A percentile compares a stretch with the other conserved stretches of the same genome.
Conservation (phyloP, 2,329 filamentous ascomycete genomes). For the Aspergillus sclerotialis region DNA sequence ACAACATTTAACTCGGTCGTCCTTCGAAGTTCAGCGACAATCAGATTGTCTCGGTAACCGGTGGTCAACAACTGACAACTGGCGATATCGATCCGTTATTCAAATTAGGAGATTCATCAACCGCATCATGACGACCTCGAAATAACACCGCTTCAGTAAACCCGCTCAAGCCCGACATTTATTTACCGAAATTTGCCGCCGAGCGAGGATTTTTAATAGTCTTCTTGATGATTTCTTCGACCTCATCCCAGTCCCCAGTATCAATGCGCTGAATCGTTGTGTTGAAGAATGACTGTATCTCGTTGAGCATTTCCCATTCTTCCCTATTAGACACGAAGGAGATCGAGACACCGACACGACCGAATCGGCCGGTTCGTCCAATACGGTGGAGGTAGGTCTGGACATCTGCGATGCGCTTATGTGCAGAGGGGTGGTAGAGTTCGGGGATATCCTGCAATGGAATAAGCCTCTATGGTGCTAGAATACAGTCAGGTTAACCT, state of each 20-base stretch:
- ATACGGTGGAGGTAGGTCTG: slow-evolving; percentile 98
- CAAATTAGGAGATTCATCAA: not conserved
- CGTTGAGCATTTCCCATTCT: slow-evolving; percentile 70
- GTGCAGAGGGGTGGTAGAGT: slow-evolving; percentile 47
- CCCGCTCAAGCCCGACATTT: not conserved
- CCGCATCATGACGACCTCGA: too few relatives aligned
- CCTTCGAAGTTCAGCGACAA: too few relatives aligned
- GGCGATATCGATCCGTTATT: too few relatives aligned
- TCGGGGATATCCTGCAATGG: slow-evolving; percentile 58
- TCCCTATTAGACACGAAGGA: slow-evolving; percentile 84
- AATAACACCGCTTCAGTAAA: slow-evolving; percentile 5
- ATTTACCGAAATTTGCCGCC: slow-evolving; percentile 28
- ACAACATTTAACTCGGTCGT: slow-evolving; percentile 10
- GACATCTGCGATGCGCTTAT: slow-evolving; percentile 67
- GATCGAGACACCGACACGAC: slow-evolving; percentile 90
- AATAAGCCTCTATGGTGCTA: slow-evolving; percentile 9
- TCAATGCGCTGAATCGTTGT: slow-evolving; percentile 76
- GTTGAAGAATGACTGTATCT: slow-evolving; percentile 73
- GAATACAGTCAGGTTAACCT: slow-evolving; percentile 16
- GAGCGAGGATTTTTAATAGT: slow-evolving; percentile 59
- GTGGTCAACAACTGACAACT: too few relatives aligned
- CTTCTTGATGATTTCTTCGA: slow-evolving; percentile 73
- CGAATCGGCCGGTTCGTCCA: slow-evolving; percentile 92
- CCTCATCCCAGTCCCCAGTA: slow-evolving; percentile 82
- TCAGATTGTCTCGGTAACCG: too few relatives aligned